Percentiles rank a stretch among this genome's conserved stretches.
phyloP scores from a whole-genome alignment of 1,139 yeast genomes.

The Arxiozyma heterogenica region DNA sequence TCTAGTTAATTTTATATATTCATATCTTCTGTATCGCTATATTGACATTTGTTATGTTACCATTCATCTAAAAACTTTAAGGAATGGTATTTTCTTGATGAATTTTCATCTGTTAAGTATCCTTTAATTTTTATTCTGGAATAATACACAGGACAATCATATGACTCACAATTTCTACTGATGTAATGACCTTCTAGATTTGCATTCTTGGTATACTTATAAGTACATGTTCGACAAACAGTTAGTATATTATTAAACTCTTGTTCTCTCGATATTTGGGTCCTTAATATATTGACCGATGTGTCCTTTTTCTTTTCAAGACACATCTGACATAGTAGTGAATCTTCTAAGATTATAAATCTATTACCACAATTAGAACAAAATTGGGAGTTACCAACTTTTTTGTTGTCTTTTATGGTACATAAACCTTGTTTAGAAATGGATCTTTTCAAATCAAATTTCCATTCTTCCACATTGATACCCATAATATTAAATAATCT shows the following conservation, averaged over 20 bases:
- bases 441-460: conserved; percentile 53
- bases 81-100: conserved; percentile 3
- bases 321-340: conserved; percentile 34
- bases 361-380: conserved; percentile 19
- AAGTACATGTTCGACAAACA: conserved; percentile 30
- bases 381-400: conserved; percentile 10
- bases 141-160: conserved; percentile 35
- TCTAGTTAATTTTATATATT: background rate
- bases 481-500: conserved; percentile 77
- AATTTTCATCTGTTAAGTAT: conserved; percentile 6
- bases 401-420: conserved; percentile 7
- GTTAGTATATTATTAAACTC: conserved; percentile 16
- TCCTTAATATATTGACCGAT: conserved; percentile 17
- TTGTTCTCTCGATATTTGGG: conserved; percentile 16
- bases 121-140: conserved; percentile 22
- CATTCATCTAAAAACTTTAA: conserved; percentile 13
- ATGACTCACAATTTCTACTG: conserved; percentile 29
- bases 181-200: conserved; percentile 15
- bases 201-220: conserved; percentile 19
- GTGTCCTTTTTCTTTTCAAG: conserved; percentile 22
- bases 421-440: conserved; percentile 12
- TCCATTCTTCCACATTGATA: conserved; percentile 72
- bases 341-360: conserved; percentile 11
- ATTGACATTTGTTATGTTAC: conserved; percentile 5
- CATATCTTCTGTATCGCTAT: background rate